A percentile compares a stretch with the other conserved stretches of the same genome.
These are phyloP conservation scores for Gnaphalium uliginosum DNA, from an alignment of 129 eudicot genomes.

Conservation along the genomic window DNA sequence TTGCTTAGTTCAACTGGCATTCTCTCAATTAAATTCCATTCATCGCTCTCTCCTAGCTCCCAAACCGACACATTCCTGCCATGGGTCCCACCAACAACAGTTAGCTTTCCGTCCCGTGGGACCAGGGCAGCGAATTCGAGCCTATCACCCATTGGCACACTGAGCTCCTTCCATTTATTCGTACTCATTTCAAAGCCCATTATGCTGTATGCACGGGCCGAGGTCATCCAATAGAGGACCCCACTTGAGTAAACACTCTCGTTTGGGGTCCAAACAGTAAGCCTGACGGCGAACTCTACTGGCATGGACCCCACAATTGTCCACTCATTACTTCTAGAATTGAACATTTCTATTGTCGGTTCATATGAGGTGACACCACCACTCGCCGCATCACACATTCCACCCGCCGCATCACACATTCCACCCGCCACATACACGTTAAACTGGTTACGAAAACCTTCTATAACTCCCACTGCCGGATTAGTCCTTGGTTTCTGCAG, in stretches of 20 bases:
- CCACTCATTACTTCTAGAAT: constrained; percentile 47
- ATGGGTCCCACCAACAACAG: constrained; percentile 48
- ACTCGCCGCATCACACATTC: constrained; percentile 49
- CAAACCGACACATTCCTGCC: constrained; percentile 44
- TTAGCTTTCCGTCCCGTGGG: constrained; percentile 42
- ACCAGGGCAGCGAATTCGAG: constrained; percentile 74
- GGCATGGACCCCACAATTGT: constrained; percentile 54
- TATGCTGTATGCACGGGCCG: constrained; percentile 66
- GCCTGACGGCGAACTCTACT: constrained; percentile 65
- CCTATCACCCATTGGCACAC: constrained; percentile 63
- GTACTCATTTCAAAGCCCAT: constrained; percentile 61
- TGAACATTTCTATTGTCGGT: constrained; percentile 62
- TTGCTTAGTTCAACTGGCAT: constrained; percentile 46
- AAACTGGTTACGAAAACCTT: constrained; percentile 20
- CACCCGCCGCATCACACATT: constrained; percentile 69
- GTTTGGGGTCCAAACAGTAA: constrained; percentile 79
- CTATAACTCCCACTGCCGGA: constrained; percentile 67
- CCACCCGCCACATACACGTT: constrained; percentile 67
- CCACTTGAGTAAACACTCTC: constrained; percentile 60
- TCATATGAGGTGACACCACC: constrained; percentile 54
- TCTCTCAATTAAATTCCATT: constrained; percentile 50
- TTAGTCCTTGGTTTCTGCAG: constrained; percentile 45
- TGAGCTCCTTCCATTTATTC: constrained; percentile 55
- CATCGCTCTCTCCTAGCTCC: constrained; percentile 53
- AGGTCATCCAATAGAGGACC: constrained; percentile 71